Conservation (phyloP, 495 filamentous ascomycete genomes). For the Xylaria intraflava region DNA sequence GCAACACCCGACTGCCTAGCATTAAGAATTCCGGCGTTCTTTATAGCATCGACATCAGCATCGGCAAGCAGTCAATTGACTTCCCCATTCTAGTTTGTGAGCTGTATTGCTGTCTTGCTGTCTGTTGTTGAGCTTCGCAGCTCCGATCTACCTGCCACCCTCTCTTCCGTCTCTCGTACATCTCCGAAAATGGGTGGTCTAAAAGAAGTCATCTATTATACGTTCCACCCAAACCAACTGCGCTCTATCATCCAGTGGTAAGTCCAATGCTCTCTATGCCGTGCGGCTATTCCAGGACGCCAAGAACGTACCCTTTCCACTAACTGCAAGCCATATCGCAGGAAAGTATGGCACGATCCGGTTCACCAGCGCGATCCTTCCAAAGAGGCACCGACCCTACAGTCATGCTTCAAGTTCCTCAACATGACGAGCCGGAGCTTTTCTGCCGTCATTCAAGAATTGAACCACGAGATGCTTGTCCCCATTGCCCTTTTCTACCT, state of each 20-base stretch:
- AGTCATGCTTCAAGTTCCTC: constrained; percentile 78
- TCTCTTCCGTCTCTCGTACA: constrained; percentile 4
- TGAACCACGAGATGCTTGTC: constrained; percentile 87
- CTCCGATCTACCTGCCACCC: not conserved
- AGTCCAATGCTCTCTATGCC: constrained; percentile 12
- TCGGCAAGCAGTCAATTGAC: not conserved
- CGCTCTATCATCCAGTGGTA: constrained; percentile 92
- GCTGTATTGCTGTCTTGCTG: not conserved
- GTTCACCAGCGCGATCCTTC: constrained; percentile 73
- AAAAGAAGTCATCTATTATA: constrained; percentile 61
- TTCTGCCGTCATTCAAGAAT: constrained; percentile 85
- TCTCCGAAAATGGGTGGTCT: constrained; percentile 36
- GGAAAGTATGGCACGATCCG: constrained; percentile 94
- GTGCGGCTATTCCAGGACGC: not conserved
- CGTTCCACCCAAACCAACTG: constrained; percentile 70
- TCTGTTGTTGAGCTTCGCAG: not conserved
- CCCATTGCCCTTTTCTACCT: constrained; percentile 93
- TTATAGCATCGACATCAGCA: not conserved
- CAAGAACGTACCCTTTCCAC: not conserved
- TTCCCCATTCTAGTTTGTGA: not conserved
- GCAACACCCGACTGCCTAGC: too few species aligned
- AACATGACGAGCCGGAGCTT: constrained; percentile 90
- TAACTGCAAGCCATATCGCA: constrained; percentile 30
- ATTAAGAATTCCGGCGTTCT: too few species aligned
- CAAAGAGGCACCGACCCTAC: constrained; percentile 67